Conservation (phyloP, 805 yeast genomes). For the Yamadazyma insecticola region DNA sequence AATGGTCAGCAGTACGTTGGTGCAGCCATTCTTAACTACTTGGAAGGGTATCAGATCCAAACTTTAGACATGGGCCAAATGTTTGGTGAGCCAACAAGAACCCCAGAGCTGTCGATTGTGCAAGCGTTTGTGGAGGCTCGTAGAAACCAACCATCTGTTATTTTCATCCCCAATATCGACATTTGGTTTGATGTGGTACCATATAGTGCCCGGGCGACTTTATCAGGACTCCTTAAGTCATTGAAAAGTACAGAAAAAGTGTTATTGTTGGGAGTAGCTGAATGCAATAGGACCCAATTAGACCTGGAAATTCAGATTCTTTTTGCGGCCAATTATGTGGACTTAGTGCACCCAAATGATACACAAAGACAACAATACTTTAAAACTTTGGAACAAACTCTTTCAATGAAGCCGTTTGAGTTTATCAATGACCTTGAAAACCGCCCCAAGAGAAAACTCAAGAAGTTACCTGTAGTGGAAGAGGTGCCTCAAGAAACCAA, state of each 20-base stretch:
- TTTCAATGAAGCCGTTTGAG: slow-evolving; percentile 64
- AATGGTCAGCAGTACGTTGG: slow-evolving; percentile 85
- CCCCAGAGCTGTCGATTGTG: slow-evolving; percentile 79
- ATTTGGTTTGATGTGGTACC: slow-evolving; percentile 69
- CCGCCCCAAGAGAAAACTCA: slow-evolving; percentile 47
- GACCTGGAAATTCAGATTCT: slow-evolving; percentile 45
- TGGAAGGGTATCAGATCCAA: slow-evolving; percentile 90
- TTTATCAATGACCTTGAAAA: slow-evolving; percentile 61
- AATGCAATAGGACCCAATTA: slow-evolving; percentile 34
- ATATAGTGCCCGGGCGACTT: slow-evolving; percentile 64
- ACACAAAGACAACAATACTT: slow-evolving; percentile 58
- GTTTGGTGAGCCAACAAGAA: slow-evolving; percentile 70
- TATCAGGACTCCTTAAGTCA: slow-evolving; percentile 64
- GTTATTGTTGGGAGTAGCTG: slow-evolving; percentile 70
- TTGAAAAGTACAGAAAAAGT: slow-evolving; percentile 70
- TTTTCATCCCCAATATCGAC: slow-evolving; percentile 79
- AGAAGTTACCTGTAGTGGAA: slow-evolving; percentile 31
- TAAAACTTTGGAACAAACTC: slow-evolving; percentile 44
- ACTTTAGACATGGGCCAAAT: slow-evolving; percentile 75
- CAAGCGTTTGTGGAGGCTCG: slow-evolving; percentile 84
- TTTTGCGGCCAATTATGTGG: slow-evolving; percentile 57
- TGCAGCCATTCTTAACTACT: slow-evolving; percentile 70
- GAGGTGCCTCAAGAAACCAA: slow-evolving; percentile 16
- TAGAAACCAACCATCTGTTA: slow-evolving; percentile 82
- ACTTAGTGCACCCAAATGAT: slow-evolving; percentile 37